Percentiles rank a stretch among this genome's conserved stretches.
Conservation (phyloP, 805 yeast species). For the Danielia reshetovae region DNA sequence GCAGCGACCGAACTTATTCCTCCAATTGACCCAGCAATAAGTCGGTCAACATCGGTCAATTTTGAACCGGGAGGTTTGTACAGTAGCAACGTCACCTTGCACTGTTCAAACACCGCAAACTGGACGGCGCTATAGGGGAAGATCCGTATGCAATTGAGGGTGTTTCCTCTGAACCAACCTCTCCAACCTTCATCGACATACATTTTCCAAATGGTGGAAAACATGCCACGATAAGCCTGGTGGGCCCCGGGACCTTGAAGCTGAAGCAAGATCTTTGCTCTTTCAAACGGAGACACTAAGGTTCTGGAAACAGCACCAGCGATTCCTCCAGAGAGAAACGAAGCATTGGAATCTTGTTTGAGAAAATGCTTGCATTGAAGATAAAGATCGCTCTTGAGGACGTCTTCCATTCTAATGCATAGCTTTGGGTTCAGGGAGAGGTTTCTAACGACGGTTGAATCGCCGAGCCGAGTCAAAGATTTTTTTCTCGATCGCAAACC, state of each 20-base stretch:
- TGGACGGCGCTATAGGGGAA: constrained; percentile 95
- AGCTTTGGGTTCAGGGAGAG: no score
- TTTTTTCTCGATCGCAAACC: no score
- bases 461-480: no score
- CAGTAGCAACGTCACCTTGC: constrained; percentile 39
- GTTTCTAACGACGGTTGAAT: no score
- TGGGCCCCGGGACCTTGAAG: constrained; percentile 66
- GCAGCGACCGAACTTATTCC: constrained; percentile 76
- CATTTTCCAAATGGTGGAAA: constrained; percentile 70
- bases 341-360: constrained; percentile 53
- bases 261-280: constrained; percentile 89
- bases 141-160: constrained; percentile 82
- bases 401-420: background rate
- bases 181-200: constrained; percentile 88
- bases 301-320: constrained; percentile 85
- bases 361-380: constrained; percentile 17
- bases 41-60: constrained; percentile 53
- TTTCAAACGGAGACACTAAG: constrained; percentile 89
- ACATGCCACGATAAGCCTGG: constrained; percentile 60
- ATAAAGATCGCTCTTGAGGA: background rate
- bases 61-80: constrained; percentile 20
- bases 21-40: constrained; percentile 74
- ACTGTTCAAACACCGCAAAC: constrained; percentile 73
- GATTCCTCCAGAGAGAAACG: constrained; percentile 68
- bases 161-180: constrained; percentile 89